Evolutionary conservation across 2,329 filamentous ascomycete genomes (phyloP).

Genomic region (Zarea fungicola): DNA sequence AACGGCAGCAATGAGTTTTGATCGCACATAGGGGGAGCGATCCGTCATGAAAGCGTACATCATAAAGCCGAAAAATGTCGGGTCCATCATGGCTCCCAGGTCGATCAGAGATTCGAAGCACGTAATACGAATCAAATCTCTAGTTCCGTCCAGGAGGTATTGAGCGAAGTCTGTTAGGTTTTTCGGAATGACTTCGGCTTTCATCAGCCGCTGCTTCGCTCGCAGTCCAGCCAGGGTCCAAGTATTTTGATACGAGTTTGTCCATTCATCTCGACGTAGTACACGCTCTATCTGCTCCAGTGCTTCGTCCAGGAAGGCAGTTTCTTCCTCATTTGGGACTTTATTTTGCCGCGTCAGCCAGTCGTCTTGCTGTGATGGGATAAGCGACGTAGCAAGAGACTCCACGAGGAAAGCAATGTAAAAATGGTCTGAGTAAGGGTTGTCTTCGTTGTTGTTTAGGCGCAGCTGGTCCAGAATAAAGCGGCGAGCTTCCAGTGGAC

Average conservation of each 20-base stretch:
- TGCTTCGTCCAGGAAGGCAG: constrained; percentile 46
- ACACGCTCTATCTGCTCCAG: constrained; percentile 62
- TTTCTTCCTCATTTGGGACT: constrained; percentile 40
- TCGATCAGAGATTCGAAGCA: constrained; percentile 60
- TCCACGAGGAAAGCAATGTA: constrained; percentile 79
- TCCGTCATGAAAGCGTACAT: constrained; percentile 56
- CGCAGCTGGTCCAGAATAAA: constrained; percentile 86
- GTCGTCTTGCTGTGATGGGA: constrained; percentile 43
- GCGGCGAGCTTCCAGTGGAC: constrained; percentile 70
- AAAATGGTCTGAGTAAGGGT: constrained; percentile 80
- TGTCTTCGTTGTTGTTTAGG: constrained; percentile 92
- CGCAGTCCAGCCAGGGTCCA: constrained; percentile 59
- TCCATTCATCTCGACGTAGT: constrained; percentile 64
- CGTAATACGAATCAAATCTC: constrained; percentile 59
- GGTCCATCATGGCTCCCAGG: constrained; percentile 54
- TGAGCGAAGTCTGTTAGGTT: constrained; percentile 54
- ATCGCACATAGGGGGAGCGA: constrained; percentile 57
- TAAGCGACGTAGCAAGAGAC: constrained; percentile 53
- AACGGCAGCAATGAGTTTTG: constrained; percentile 54
- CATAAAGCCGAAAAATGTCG: constrained; percentile 50
- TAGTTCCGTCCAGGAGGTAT: constrained; percentile 60
- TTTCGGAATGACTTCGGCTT: constrained; percentile 53
- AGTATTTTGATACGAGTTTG: constrained; percentile 61
- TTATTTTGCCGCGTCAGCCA: constrained; percentile 40
- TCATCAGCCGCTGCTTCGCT: constrained; percentile 59